Conservation (phyloP, 192 early-diverging fungal genomes). For the Coemansia guatemalensis region DNA sequence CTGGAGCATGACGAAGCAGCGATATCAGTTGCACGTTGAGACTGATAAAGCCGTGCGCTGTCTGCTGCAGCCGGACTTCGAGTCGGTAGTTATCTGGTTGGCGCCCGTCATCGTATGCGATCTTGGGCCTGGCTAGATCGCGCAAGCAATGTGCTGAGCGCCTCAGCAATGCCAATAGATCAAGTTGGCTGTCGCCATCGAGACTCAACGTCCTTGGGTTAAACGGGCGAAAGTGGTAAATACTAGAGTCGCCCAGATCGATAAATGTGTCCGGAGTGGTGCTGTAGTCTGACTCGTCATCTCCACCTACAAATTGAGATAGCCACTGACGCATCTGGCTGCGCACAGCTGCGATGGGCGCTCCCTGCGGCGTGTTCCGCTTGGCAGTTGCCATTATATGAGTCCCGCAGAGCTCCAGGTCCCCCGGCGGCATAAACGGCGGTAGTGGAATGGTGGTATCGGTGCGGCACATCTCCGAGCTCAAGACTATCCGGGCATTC, state of each 20-base stretch:
- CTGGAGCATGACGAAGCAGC: slow-evolving; percentile 23
- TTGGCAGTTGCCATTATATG: slow-evolving; percentile 34
- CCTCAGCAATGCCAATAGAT: slow-evolving; percentile 15
- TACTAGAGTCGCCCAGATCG: slow-evolving; percentile 25
- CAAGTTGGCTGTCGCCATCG: slow-evolving; percentile 13
- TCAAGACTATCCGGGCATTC: slow-evolving; percentile 34
- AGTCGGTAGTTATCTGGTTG: slow-evolving; percentile 46
- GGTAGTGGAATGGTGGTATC: slow-evolving; percentile 18
- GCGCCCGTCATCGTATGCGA: slow-evolving; percentile 12
- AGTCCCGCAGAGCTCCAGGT: slow-evolving; percentile 39
- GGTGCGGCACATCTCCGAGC: slow-evolving; percentile 38
- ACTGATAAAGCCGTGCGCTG: slow-evolving; percentile 32
- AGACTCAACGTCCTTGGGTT: slow-evolving; percentile 4
- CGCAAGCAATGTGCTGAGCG: slow-evolving; percentile 15
- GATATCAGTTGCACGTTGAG: slow-evolving; percentile 28
- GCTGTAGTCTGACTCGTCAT: neutral
- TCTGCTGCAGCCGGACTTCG: slow-evolving; percentile 27
- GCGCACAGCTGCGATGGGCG: slow-evolving; percentile 11
- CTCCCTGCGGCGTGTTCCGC: neutral
- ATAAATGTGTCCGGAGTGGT: slow-evolving; percentile 23
- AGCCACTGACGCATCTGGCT: slow-evolving; percentile 44
- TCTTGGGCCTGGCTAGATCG: slow-evolving; percentile 16
- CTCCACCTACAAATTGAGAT: slow-evolving; percentile 25
- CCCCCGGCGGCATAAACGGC: slow-evolving; percentile 40
- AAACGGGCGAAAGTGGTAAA: slow-evolving; percentile 41